phyloP scores from a whole-genome alignment of 306 rosid genomes.

The Fragaria vesca region DNA sequence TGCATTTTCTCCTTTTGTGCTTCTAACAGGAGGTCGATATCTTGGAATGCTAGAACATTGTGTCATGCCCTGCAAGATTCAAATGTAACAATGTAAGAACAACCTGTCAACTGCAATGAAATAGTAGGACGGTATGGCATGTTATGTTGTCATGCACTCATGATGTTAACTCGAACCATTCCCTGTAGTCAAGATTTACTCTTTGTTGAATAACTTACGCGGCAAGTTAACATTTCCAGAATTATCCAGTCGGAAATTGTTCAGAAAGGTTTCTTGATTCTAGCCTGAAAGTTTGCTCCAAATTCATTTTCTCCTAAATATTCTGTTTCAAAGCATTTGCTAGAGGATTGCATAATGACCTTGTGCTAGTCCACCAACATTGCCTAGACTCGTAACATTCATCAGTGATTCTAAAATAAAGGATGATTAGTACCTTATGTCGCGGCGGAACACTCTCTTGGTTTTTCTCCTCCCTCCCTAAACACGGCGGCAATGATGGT shows the following conservation, averaged over 20 bases:
- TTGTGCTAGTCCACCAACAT: not conserved
- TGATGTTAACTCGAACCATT: not conserved
- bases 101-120: not conserved
- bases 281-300: not conserved
- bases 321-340: not conserved
- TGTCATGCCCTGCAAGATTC: slow-evolving; percentile 27
- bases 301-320: no score
- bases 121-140: not conserved
- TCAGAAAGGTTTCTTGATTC: not conserved
- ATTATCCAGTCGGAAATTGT: not conserved
- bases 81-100: not conserved
- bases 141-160: not conserved
- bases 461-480: slow-evolving; percentile 16
- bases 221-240: not conserved
- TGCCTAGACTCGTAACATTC: not conserved
- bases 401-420: not conserved
- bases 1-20: slow-evolving; percentile 29
- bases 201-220: not conserved
- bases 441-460: not conserved
- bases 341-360: not conserved
- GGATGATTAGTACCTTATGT: slow-evolving; percentile 15
- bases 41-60: slow-evolving; percentile 56
- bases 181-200: not conserved
- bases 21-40: slow-evolving; percentile 26
- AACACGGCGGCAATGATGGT: slow-evolving; percentile 41